Base-by-base conservation (phyloP, 257 asterid genomes). In the Gardenia jasminoides region DNA sequence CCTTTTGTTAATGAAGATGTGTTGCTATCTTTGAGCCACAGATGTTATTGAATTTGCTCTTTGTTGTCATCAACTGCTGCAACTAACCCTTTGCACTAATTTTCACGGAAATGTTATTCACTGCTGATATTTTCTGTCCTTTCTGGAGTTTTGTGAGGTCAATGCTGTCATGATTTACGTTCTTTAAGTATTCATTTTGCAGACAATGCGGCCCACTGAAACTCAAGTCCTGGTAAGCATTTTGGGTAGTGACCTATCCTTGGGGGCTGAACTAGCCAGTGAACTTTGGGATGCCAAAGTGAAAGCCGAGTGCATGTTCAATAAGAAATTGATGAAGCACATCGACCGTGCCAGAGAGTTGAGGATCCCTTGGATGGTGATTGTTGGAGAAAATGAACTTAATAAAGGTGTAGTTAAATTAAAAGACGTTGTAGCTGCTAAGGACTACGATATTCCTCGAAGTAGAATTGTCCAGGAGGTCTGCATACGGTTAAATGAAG, bases 161-260 rank as follows among this genome's bases (percentile, higher is more conserved):
- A n/a, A n/a, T n/a, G n/a, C n/a, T n/a, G n/a, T n/a, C n/a, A n/a
- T n/a, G n/a, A n/a, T n/a, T n/a, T n/a, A n/a, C n/a, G n/a, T n/a
- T n/a, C n/a, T n/a, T n/a, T n/a, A n/a, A n/a, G n/a, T n/a, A n/a
- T n/a, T n/a, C n/a, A n/a, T n/a, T 10, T 85, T 39, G 73, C 86
- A 91, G 98, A 89, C 87, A 72, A 86, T 89, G 54, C 90, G 98
- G 65, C 91, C 93, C 22, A 90, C 89, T 52, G 97, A 95, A 85
- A 95, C 98, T 26, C 91, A 95, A 84, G 94, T 95, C 82, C 92
- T 93, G 8, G 94, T 93, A 36, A 90, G 98, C 94, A 81, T 95
- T 80, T 83, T 93, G 70, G 92, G 92, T 0, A 92, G 92, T 17
- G 97, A 95, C 73, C 67, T 92, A n/a, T 83, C 90, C 36, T 50